These are phyloP conservation scores for Calonectria henricotiae DNA, from an alignment of 2,329 filamentous ascomycete genomes.

Conservation along the genomic window DNA sequence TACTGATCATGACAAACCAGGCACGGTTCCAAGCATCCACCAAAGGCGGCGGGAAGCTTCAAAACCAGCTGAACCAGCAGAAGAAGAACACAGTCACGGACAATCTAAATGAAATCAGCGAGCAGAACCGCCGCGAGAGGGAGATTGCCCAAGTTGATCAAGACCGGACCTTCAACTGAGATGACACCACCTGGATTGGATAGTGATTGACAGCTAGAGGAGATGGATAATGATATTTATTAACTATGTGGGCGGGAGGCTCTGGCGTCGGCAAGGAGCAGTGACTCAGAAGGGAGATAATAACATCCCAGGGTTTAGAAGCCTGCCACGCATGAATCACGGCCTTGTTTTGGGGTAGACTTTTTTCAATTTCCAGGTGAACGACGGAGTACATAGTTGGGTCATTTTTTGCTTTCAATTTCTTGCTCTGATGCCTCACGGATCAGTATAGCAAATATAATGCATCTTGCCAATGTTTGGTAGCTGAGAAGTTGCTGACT, in stretches of 20 bases:
- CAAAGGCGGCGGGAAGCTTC: conserved; percentile 79
- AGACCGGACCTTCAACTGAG: background rate
- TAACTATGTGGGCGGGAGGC: background rate
- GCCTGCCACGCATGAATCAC: conserved; percentile 7
- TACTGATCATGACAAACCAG: conserved; percentile 60
- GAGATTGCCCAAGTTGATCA: conserved; percentile 4
- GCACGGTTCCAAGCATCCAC: conserved; percentile 76
- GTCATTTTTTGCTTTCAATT: background rate
- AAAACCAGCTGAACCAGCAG: conserved; percentile 74
- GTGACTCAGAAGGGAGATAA: background rate
- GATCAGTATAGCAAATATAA: conserved; percentile 7
- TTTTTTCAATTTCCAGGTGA: conserved; percentile 1
- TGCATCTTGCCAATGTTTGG: background rate
- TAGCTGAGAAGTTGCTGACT: too few relatives aligned
- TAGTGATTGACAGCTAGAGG: background rate
- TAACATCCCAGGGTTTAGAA: background rate
- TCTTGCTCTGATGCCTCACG: background rate
- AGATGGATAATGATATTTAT: background rate
- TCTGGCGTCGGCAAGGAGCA: background rate
- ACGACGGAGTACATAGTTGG: background rate
- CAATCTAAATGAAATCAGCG: conserved; percentile 11
- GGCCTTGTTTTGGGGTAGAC: conserved; percentile 1
- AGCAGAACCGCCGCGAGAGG: conserved; percentile 9
- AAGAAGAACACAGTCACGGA: conserved; percentile 4
- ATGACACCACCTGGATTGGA: background rate